phyloP scores from a whole-genome alignment of 2,329 filamentous ascomycete species.

The Emergomyces pasteurianus region DNA sequence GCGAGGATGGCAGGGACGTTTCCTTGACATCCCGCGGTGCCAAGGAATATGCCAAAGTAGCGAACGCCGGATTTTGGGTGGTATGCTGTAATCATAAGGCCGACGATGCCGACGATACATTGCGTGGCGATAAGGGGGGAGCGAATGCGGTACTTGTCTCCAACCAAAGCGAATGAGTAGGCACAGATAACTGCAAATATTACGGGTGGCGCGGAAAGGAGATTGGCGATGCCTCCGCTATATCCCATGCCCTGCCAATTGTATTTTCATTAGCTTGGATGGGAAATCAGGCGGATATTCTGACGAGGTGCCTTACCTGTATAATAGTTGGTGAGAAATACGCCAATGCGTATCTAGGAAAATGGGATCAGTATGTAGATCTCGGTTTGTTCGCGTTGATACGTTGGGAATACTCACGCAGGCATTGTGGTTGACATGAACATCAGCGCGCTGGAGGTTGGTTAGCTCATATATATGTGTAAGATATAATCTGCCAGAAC shows the following conservation, averaged over 20 bases:
- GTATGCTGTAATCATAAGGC: conserved; percentile 58
- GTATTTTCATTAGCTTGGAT: not conserved
- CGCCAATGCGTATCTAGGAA: conserved; percentile 53
- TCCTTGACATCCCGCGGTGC: conserved; percentile 57
- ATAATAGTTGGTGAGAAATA: conserved; percentile 66
- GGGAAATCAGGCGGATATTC: not conserved
- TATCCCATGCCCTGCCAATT: conserved; percentile 44
- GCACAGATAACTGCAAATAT: conserved; percentile 50
- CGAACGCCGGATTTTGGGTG: conserved; percentile 40
- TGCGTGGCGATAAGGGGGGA: conserved; percentile 54
- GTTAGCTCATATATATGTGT: not conserved
- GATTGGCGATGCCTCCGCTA: conserved; percentile 48
- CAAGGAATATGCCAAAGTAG: conserved; percentile 60
- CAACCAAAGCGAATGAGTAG: conserved; percentile 45
- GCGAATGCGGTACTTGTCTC: conserved; percentile 52
- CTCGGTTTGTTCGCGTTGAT: not conserved
- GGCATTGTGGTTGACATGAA: conserved; percentile 2
- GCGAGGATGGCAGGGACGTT: conserved; percentile 60
- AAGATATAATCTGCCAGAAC: conserved; percentile 1
- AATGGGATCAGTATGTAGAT: not conserved
- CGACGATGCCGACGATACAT: conserved; percentile 51
- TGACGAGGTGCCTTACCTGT: conserved; percentile 1
- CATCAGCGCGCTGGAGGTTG: not conserved
- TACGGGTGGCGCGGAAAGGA: conserved; percentile 56
- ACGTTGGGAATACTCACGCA: not conserved